A percentile compares a stretch with the other conserved stretches of the same genome.
phyloP scores from a whole-genome alignment of 73 alveolate species.

The Uronychia setigera region DNA sequence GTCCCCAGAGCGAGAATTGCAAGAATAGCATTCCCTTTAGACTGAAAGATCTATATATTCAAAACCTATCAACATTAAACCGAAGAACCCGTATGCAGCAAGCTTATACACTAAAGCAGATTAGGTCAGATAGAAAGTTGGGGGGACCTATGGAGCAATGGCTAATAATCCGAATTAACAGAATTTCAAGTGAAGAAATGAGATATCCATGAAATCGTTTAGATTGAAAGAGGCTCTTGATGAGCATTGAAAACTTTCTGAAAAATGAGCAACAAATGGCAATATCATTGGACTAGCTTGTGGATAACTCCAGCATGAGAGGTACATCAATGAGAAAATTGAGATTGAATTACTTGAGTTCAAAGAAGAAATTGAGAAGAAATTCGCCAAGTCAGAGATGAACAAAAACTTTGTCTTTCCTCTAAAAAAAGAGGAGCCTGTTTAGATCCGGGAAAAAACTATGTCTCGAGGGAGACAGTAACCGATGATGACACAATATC shows the following conservation, averaged over 20 bases:
- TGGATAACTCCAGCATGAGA: not conserved
- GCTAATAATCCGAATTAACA: not conserved
- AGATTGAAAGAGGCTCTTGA: not conserved
- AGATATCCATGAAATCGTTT: not conserved
- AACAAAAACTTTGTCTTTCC: slow-evolving; percentile 23
- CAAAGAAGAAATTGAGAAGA: slow-evolving; percentile 20
- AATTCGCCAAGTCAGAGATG: slow-evolving; percentile 12
- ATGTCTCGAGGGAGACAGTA: not conserved
- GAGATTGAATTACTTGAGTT: slow-evolving; percentile 18
- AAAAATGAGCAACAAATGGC: not conserved
- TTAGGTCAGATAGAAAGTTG: too few species aligned
- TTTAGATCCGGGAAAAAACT: not conserved
- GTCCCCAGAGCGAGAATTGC: too few species aligned
- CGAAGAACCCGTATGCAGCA: too few species aligned
- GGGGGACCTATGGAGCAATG: too few species aligned
- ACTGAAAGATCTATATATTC: too few species aligned
- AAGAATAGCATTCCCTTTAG: too few species aligned
- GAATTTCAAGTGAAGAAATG: not conserved
- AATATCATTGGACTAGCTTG: not conserved
- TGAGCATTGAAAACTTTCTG: not conserved
- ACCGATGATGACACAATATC: not conserved
- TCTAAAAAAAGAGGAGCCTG: not conserved
- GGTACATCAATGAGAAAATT: slow-evolving; percentile 7
- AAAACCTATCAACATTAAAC: too few species aligned
- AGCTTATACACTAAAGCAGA: too few species aligned